Conservation (phyloP, 2,329 filamentous ascomycete genomes). For the Byssochlamys sp. region DNA sequence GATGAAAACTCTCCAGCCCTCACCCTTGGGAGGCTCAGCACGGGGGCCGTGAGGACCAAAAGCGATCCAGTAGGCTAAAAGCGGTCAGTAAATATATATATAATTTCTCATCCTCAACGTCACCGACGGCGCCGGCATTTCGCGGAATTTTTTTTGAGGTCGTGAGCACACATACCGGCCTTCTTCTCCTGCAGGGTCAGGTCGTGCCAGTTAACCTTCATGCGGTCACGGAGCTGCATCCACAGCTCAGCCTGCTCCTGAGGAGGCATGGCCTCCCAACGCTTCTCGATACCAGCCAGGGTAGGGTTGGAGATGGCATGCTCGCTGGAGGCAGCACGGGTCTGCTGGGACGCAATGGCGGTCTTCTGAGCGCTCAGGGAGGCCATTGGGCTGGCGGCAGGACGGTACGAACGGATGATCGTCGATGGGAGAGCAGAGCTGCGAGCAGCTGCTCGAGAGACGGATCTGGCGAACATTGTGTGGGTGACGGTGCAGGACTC, state of each 20-base stretch:
- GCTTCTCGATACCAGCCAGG: slow-evolving; percentile 95
- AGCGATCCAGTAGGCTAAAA: slow-evolving; percentile 91
- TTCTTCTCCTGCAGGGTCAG: slow-evolving; percentile 97
- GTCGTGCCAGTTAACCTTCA: slow-evolving; percentile 96
- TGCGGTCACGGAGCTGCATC: slow-evolving; percentile 96
- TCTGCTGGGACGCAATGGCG: slow-evolving; percentile 39
- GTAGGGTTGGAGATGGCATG: slow-evolving; percentile 97
- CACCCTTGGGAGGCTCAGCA: slow-evolving; percentile 69
- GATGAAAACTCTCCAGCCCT: slow-evolving; percentile 67
- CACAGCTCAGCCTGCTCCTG: slow-evolving; percentile 98
- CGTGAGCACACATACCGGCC: slow-evolving; percentile 63
- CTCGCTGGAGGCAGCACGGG: slow-evolving; percentile 50
- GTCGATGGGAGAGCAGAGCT: slow-evolving; percentile 29
- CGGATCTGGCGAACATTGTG: slow-evolving; percentile 40
- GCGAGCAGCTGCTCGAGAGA: slow-evolving; percentile 37
- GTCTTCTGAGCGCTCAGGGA: slow-evolving; percentile 27
- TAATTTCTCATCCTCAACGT: background rate
- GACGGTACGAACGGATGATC: slow-evolving; percentile 18
- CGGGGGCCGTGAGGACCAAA: slow-evolving; percentile 95
- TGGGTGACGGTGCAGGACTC: slow-evolving; percentile 18
- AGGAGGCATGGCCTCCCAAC: slow-evolving; percentile 95
- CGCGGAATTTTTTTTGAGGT: background rate
- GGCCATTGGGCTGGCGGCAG: slow-evolving; percentile 24
- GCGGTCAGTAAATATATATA: slow-evolving; percentile 15
- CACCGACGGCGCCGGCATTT: background rate